Base-by-base conservation (phyloP, 257 asterid genomes). In the Paraleonurus japonicus region DNA sequence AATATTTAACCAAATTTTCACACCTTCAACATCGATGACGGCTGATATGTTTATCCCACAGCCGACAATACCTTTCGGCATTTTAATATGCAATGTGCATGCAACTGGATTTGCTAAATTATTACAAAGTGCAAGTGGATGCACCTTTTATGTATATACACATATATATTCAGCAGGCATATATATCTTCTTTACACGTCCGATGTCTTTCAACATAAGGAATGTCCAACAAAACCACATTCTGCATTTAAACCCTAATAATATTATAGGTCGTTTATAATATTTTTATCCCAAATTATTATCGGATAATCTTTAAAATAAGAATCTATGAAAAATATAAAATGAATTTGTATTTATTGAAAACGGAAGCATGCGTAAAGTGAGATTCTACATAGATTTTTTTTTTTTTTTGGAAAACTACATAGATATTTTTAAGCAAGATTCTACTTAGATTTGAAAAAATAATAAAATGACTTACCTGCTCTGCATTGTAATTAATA, bases 351-450 rank as follows among this genome's bases (percentile, higher is more conserved):
- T 69, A 32, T 20, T 32, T 53, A 32, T 22, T 12, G 73, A 37
- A 68, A 39, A 4, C 35, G 74, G 74, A 35, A 54, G 37, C 23
- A 69, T 41, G 35, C 16, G 39, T 6, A 55, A 69, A 55, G 74
- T 55, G 23, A 12, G 66, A 69, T 69, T 32, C 73, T 30, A 22
- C 13, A 53, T 16, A 13, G 16, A 37, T 41, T 20, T 5, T n/a
- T n/a, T n/a, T n/a, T n/a, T n/a, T n/a, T n/a, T n/a, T n/a, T n/a
- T n/a, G n/a, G n/a, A n/a, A n/a, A n/a, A n/a, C n/a, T n/a, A n/a
- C n/a, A n/a, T n/a, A n/a, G n/a, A n/a, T n/a, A n/a, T n/a, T n/a
- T n/a, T n/a, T n/a, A 69, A 55, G 74, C 37, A 33, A 12, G 66
- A 69, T 69, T 32, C 73, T 30, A 22, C 13, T 33, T 16, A 13